Evolutionary conservation across 2,329 filamentous ascomycete species (phyloP), one percentile per base, ranked within the genome.

Genomic region (Ophiobolus disseminans): DNA sequence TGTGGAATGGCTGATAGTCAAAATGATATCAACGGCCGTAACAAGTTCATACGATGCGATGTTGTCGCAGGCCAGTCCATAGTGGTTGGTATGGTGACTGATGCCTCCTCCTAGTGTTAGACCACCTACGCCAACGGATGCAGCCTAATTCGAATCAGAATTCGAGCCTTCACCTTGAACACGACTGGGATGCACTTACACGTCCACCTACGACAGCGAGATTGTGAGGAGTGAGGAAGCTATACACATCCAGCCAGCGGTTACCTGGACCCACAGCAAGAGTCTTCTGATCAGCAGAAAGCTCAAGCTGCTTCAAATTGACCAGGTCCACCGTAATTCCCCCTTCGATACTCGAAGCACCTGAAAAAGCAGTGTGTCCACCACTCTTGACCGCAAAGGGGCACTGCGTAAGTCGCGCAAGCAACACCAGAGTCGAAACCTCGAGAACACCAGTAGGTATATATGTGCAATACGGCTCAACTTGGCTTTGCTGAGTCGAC

Each of bases 311-410:
- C 21, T 68, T 68, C 20, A 75, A 51, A 8, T 51, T 48, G 16
- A 64, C 64, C 30, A 79, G 57, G 30, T 75, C 74, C 26, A 80
- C 62, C 0, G 75, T 76, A 5, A 80, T 73, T 1, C 76, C 77
- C 32, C 62, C 60, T 3, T 70, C 58, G 17, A 78, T 76, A 42
- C 73, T 76, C 17, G 73, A 74, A 11, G 69, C 65, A 6, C 75
- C 74, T 0, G 66, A 59, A 53, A 66, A 70, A 5, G 66, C 57
- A 10, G 68, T 68, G 48, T 79, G 76, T 4, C 77, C 77, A 21
- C 76, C 76, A 25, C 73, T 69, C 43, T 74, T 75, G 2, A 79
- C 66, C 1, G 74, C 74, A 48, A 77, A 76, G 71, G 55, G 61
- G 28, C 62, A 69, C 38, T 58, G 55, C 16, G 57, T 50, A 0